Base-by-base conservation (phyloP, 805 yeast species). In the Sugiyamaella marilandica region DNA sequence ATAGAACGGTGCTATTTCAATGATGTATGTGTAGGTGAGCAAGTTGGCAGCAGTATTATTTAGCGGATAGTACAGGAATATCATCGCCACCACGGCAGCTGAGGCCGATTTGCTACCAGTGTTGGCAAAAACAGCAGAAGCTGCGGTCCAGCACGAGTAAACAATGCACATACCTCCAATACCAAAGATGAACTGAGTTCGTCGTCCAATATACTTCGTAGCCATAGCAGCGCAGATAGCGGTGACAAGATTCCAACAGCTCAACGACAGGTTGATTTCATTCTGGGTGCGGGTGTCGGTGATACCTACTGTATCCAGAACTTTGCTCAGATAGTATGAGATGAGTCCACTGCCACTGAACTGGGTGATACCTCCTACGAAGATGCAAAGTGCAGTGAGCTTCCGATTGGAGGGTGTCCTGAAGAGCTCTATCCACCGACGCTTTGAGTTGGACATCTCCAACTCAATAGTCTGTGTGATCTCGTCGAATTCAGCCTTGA, bases 151-250 rank as follows among this genome's bases (percentile, higher is more conserved):
- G 62, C 82, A 81, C 34, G 72, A 29, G 41, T 52, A 60, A 11
- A 43, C 48, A 13, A 54, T 65, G 61, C 78, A 71, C 87, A 84
- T 84, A 55, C 80, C 78, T 24, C 75, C 69, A 34, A 86, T 80
- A 55, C 91, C 92, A 53, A 68, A 65, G 51, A 84, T 62, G 67
- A 85, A 72, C 24, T 79, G 62, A n/a, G 78, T 77, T 65, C 88
- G 76, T 72, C 88, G 79, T 62, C 87, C 87, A 54, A 83, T 65
- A 55, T 70, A 70, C 66, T 83, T 87, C 63, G 84, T 71, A 52
- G 79, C 68, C 63, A 74, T 72, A 57, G 84, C 74, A 0, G 87
- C 81, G 13, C 85, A 84, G 41, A 81, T 64, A 4, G 90, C 83
- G 61, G 75, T 75, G 19, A 71, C 77, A 50, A 76, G 19, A 8